Conservation (phyloP, 1,139 yeast species). For the Suhomyces taliae region DNA sequence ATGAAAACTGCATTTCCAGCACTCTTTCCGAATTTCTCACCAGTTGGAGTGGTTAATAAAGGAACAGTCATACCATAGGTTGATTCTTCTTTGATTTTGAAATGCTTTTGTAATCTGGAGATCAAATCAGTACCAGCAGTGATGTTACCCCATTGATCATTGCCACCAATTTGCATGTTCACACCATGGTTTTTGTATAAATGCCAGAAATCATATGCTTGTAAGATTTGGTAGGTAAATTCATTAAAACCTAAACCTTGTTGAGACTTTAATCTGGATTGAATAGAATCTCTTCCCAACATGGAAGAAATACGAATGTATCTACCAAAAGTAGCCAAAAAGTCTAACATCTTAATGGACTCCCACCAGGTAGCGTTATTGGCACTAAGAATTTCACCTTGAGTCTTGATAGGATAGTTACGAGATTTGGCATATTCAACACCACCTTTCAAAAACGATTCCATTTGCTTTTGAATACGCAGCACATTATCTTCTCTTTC, state of each 20-base stretch:
- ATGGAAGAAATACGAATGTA: slow-evolving; percentile 81
- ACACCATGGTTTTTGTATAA: slow-evolving; percentile 62
- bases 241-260: slow-evolving; percentile 90
- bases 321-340: slow-evolving; percentile 74
- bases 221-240: slow-evolving; percentile 87
- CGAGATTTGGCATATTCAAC: slow-evolving; percentile 59
- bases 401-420: slow-evolving; percentile 38
- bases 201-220: slow-evolving; percentile 93
- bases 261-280: slow-evolving; percentile 64
- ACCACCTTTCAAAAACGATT: slow-evolving; percentile 60
- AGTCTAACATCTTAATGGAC: slow-evolving; percentile 69
- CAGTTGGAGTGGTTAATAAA: slow-evolving; percentile 79
- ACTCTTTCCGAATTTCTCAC: slow-evolving; percentile 94
- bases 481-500: slow-evolving; percentile 59
- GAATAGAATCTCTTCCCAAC: slow-evolving; percentile 88
- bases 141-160: slow-evolving; percentile 98
- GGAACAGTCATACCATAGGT: slow-evolving; percentile 88
- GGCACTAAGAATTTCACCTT: slow-evolving; percentile 44
- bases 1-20: slow-evolving; percentile 97
- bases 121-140: slow-evolving; percentile 94
- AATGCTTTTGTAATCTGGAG: slow-evolving; percentile 49
- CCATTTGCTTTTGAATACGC: slow-evolving; percentile 62
- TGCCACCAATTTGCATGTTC: slow-evolving; percentile 87
- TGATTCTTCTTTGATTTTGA: slow-evolving; percentile 16
- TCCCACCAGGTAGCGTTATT: slow-evolving; percentile 90